Conservation (phyloP, 805 yeast species). For the Ogataea kodamae region DNA sequence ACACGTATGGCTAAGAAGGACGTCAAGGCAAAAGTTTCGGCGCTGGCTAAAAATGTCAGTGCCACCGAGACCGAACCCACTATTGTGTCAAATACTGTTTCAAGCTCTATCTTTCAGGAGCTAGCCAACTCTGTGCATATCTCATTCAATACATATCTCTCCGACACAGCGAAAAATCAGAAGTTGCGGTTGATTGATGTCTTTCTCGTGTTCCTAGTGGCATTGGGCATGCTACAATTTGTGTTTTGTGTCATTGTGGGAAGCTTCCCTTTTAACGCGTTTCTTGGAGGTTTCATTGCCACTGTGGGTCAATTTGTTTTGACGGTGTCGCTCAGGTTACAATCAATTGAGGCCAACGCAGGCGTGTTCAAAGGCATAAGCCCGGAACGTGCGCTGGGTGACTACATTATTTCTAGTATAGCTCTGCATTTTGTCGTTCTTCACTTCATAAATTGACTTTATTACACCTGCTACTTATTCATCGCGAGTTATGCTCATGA, state of each 20-base stretch:
- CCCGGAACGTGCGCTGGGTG: conserved; percentile 71
- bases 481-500: conserved; percentile 33
- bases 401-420: conserved; percentile 82
- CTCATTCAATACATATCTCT: conserved; percentile 33
- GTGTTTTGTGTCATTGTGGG: conserved; percentile 74
- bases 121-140: conserved; percentile 30
- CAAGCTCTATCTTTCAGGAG: conserved; percentile 27
- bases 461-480: conserved; percentile 9
- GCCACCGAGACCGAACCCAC: conserved; percentile 5
- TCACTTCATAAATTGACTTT: conserved; percentile 77
- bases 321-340: conserved; percentile 78
- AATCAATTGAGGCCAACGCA: conserved; percentile 38
- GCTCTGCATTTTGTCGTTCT: conserved; percentile 82
- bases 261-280: conserved; percentile 95
- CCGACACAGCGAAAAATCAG: conserved; percentile 31
- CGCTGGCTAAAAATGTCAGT: conserved; percentile 5
- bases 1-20: conserved; percentile 39
- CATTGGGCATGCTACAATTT: conserved; percentile 75
- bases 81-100: conserved; percentile 8
- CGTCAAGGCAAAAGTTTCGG: conserved; percentile 19
- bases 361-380: conserved; percentile 24
- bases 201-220: conserved; percentile 71
- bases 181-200: conserved; percentile 67
- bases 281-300: conserved; percentile 84
- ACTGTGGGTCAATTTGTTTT: conserved; percentile 96